A percentile compares a stretch with the other conserved stretches of the same genome.
Evolutionary conservation across 192 early-diverging fungal species (phyloP).

Genomic region (Glomus cerebriforme): DNA sequence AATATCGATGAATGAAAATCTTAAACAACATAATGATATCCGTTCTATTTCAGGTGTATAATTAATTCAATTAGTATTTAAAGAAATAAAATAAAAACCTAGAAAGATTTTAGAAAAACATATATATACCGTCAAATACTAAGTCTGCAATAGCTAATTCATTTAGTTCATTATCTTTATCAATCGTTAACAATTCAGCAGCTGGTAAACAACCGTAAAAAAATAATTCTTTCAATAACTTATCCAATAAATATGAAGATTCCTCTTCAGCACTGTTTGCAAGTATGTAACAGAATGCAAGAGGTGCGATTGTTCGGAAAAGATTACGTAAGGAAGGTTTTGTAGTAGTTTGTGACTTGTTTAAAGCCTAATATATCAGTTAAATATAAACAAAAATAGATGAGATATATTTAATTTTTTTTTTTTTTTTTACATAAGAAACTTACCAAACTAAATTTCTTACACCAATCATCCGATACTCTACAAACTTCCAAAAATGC

Average conservation of each 20-base stretch:
- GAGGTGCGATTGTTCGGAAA: not conserved
- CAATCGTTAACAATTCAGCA: not conserved
- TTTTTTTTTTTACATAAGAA: too few relatives aligned
- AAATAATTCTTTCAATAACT: not conserved
- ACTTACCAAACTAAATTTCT: slow-evolving; percentile 5
- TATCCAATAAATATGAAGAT: not conserved
- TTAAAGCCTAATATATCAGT: not conserved
- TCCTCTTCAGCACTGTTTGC: slow-evolving; percentile 4
- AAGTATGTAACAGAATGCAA: slow-evolving; percentile 5
- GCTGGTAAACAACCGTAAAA: not conserved
- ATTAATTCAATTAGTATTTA: not conserved
- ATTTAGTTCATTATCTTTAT: not conserved
- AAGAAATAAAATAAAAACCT: too few relatives aligned
- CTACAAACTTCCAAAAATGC: slow-evolving; percentile 10
- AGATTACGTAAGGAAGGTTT: slow-evolving; percentile 6
- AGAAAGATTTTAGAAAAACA: not conserved
- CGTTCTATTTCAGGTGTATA: not conserved
- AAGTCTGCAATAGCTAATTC: not conserved
- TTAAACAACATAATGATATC: slow-evolving; percentile 6
- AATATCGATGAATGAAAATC: slow-evolving; percentile 20
- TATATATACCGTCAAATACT: not conserved
- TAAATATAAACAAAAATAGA: not conserved
- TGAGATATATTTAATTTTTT: too few relatives aligned
- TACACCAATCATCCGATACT: slow-evolving; percentile 1
- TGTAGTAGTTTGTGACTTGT: not conserved